Base-by-base conservation (phyloP, 371 early-diverging fungal species). In the Haplosporangium sp. region DNA sequence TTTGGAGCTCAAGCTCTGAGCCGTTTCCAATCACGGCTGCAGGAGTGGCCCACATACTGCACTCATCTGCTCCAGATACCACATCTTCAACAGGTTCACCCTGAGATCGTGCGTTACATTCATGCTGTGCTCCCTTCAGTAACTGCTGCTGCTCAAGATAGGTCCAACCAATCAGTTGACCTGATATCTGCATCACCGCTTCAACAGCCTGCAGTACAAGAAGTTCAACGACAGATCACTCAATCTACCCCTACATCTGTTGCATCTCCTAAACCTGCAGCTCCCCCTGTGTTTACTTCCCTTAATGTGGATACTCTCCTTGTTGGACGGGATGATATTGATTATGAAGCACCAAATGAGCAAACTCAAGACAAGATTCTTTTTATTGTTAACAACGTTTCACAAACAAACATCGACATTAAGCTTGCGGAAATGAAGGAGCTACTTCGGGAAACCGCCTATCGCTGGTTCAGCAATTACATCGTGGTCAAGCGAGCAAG, bases 351-450 rank as follows among this genome's bases (percentile, higher is more conserved):
- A 27, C 95, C 98, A 0, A 72, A 85, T 37, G 95, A 96, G 82
- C 86, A 85, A 3, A 87, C 90, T 4, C 94, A 95, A 81, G 98
- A 98, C 76, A 96, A 95, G 85, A 93, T 99, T 44, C 88, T 97
- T 53, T 99, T 99, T 82, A 95, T 95, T 37, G 91, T 99, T 76
- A 99, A 99, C 86, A 99, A 99, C 74, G 84, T 99, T 19, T 93
- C 97, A 37, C 87, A 86, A 45, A 92, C 88, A 70, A 99, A 98
- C 74, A 72, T 98, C n/a, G 93, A 89, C 2, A 78, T 83, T 15
- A 98, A 98, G 82, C 87, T 91, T 3, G 70, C 84, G 0, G 98
- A 98, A 63, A 88, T 98, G 84, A 89, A 87, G 61, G 91, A 89
- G 6, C 81, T 93, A 17, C 82, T 98, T 58, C 83, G 87, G 19